A percentile compares a stretch with the other conserved stretches of the same genome.
Conservation (phyloP, 495 filamentous ascomycete genomes). For the Lophiotrema nucula region DNA sequence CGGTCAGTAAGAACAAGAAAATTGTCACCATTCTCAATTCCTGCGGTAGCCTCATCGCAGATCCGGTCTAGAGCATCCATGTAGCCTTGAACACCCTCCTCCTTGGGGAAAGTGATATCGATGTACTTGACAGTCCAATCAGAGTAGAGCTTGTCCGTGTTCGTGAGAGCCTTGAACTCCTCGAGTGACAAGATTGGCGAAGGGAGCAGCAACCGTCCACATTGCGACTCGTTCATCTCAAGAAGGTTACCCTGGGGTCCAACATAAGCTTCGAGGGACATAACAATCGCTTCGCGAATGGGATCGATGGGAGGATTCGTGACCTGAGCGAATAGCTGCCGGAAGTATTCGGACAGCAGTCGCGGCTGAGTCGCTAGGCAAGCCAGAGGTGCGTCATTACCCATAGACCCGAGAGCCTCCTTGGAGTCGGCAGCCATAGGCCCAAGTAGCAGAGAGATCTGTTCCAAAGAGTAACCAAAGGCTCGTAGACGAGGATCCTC, state of each 20-base stretch:
- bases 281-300: constrained; percentile 97
- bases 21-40: constrained; percentile 79
- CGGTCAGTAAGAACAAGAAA: constrained; percentile 91
- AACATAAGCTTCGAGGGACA: constrained; percentile 97
- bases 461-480: constrained; percentile 96
- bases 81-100: constrained; percentile 81
- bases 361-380: constrained; percentile 88
- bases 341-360: constrained; percentile 96
- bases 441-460: constrained; percentile 88
- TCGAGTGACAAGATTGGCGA: constrained; percentile 89
- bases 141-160: constrained; percentile 69
- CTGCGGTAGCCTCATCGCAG: constrained; percentile 80
- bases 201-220: constrained; percentile 78
- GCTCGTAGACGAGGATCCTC: constrained; percentile 81
- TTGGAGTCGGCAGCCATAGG: constrained; percentile 99
- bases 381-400: constrained; percentile 94
- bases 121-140: constrained; percentile 93
- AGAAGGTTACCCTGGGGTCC: constrained; percentile 96
- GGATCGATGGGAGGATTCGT: constrained; percentile 99
- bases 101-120: constrained; percentile 93
- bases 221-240: constrained; percentile 90
- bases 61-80: constrained; percentile 86
- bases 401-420: constrained; percentile 99
- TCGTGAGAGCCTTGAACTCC: constrained; percentile 86
- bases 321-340: constrained; percentile 97